These are phyloP conservation scores for Byssothecium circinans DNA, from an alignment of 2,329 filamentous ascomycete genomes.

Conservation along the genomic window DNA sequence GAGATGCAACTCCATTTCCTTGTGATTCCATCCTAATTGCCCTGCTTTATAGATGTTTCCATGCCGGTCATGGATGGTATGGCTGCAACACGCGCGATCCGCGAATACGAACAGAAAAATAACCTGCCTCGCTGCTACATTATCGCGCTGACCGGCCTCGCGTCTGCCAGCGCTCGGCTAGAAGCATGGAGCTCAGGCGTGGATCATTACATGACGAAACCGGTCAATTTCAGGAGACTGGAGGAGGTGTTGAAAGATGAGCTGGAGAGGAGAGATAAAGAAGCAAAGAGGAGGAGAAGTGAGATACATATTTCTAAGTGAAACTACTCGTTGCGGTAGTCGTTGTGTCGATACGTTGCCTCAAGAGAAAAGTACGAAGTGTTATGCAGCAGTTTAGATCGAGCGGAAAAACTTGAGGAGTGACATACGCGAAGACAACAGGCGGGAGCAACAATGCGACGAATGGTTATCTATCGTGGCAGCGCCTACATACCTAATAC, in stretches of 20 bases:
- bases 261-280: background rate
- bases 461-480: too few species aligned
- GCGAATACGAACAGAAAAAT: conserved; percentile 29
- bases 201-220: conserved; percentile 32
- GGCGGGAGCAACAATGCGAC: too few species aligned
- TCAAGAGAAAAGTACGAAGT: too few species aligned
- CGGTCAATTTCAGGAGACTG: conserved; percentile 24
- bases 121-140: conserved; percentile 14
- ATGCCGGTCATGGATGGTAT: conserved; percentile 45
- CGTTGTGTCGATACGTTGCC: too few species aligned
- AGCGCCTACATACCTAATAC: background rate
- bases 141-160: conserved; percentile 30
- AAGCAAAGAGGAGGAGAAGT: background rate
- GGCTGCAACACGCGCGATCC: conserved; percentile 37
- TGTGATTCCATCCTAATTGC: conserved; percentile 1
- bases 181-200: conserved; percentile 29
- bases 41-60: conserved; percentile 30
- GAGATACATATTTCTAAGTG: background rate
- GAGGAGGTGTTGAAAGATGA: conserved; percentile 2
- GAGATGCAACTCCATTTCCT: background rate
- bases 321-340: too few species aligned
- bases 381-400: too few species aligned
- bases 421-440: too few species aligned
- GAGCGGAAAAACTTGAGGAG: too few species aligned
- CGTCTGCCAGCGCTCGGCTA: conserved; percentile 17